phyloP scores from a whole-genome alignment of 2,329 filamentous ascomycete genomes.

The Lecanicillium sp. region DNA sequence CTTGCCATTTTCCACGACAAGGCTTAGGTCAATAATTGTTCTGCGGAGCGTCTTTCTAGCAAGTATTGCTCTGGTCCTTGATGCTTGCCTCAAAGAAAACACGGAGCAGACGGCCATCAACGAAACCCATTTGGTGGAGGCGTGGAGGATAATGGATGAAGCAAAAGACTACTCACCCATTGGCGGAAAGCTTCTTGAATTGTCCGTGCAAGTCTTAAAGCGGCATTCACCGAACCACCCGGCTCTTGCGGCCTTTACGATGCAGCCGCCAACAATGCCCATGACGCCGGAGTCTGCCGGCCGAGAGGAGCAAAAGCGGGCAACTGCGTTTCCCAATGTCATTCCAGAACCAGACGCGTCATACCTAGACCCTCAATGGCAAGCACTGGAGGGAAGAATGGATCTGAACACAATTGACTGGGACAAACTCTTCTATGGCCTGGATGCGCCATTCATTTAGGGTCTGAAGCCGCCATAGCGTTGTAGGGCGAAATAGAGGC shows the following conservation, averaged over 20 bases:
- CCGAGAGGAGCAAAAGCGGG: conserved; percentile 8
- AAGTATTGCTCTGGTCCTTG: conserved; percentile 23
- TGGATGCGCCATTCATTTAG: conserved; percentile 25
- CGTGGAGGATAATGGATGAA: conserved; percentile 24
- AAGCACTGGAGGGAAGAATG: conserved; percentile 19
- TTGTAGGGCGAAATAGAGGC: neutral
- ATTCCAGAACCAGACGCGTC: conserved; percentile 10
- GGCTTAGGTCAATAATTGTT: conserved; percentile 20
- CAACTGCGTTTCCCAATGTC: conserved; percentile 6
- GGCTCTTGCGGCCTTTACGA: conserved; percentile 14
- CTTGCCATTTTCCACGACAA: conserved; percentile 17
- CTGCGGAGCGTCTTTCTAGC: conserved; percentile 26
- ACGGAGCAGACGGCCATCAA: conserved; percentile 15
- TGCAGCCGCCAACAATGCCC: conserved; percentile 11
- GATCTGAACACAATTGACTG: conserved; percentile 27
- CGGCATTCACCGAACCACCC: conserved; percentile 20
- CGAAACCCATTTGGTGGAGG: conserved; percentile 18
- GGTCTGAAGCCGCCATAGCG: too few species aligned
- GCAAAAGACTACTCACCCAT: conserved; percentile 20
- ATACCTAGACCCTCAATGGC: conserved; percentile 18
- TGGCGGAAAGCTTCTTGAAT: conserved; percentile 21
- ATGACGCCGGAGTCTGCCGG: conserved; percentile 21
- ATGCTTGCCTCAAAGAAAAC: conserved; percentile 20
- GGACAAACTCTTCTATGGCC: conserved; percentile 24
- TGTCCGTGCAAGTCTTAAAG: conserved; percentile 21